These are phyloP conservation scores for Puccinia hordei DNA, from an alignment of 1,284 basidiomycete species.

Conservation along the genomic window DNA sequence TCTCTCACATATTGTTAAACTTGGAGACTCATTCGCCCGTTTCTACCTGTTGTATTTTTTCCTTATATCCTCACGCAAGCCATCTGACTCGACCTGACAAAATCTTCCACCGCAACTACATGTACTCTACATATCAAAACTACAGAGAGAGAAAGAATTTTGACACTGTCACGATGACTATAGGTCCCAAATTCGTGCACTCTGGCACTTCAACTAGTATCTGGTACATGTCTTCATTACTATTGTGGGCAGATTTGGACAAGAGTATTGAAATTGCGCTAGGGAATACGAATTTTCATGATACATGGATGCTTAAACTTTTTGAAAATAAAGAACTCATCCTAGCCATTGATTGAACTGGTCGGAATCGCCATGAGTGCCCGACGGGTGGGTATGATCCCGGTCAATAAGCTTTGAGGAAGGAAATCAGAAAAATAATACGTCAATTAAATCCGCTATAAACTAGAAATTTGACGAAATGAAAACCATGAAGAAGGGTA, in stretches of 20 bases:
- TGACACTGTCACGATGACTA: too few species aligned
- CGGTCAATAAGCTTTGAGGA: conserved; percentile 9
- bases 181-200: too few species aligned
- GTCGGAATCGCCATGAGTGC: not conserved
- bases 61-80: too few species aligned
- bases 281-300: not conserved
- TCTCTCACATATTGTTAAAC: not conserved
- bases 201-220: too few species aligned
- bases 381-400: not conserved
- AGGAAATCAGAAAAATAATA: not conserved
- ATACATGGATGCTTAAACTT: not conserved
- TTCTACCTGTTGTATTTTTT: too few species aligned
- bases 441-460: not conserved
- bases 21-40: not conserved
- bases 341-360: not conserved
- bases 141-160: too few species aligned
- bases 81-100: too few species aligned
- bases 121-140: too few species aligned
- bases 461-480: not conserved
- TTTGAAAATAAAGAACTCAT: not conserved
- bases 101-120: too few species aligned
- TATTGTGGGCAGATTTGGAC: too few species aligned
- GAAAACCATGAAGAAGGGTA: not conserved
- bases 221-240: too few species aligned
- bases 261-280: too few species aligned